A percentile compares a stretch with the other conserved stretches of the same genome.
Evolutionary conservation across 2,329 filamentous ascomycete genomes (phyloP).

Genomic region (Coniosporium tulheliwenetii): DNA sequence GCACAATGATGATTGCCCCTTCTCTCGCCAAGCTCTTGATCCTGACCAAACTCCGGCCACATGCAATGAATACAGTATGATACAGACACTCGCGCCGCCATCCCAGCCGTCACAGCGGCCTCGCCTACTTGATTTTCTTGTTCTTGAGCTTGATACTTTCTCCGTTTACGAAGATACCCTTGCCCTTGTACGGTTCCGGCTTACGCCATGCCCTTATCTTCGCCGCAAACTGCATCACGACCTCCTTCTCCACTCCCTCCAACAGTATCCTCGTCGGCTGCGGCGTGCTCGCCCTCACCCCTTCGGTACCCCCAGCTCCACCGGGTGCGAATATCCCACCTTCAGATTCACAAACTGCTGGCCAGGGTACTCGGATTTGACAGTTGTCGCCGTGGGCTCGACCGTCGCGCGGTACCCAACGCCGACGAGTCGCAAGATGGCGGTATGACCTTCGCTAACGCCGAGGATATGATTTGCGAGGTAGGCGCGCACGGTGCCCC

Average conservation of each 20-base stretch:
- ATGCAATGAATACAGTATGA: too few relatives aligned
- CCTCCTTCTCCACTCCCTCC: constrained; percentile 74
- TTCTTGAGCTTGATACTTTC: constrained; percentile 97
- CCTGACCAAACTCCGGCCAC: too few relatives aligned
- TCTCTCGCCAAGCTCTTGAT: too few relatives aligned
- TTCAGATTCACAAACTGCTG: constrained; percentile 88
- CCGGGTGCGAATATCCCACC: constrained; percentile 90
- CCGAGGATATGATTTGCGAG: constrained; percentile 83
- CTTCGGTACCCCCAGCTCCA: constrained; percentile 70
- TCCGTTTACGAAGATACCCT: constrained; percentile 95
- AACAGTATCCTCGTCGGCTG: constrained; percentile 83
- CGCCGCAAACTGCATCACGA: constrained; percentile 82
- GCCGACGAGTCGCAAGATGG: constrained; percentile 81
- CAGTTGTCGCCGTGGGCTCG: constrained; percentile 58
- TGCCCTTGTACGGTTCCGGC: constrained; percentile 97
- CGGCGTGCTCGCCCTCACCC: constrained; percentile 74
- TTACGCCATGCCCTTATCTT: constrained; percentile 74
- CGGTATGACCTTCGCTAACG: constrained; percentile 91
- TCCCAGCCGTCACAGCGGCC: too few relatives aligned
- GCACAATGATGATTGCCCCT: too few relatives aligned
- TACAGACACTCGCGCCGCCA: too few relatives aligned
- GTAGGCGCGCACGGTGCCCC: constrained; percentile 86
- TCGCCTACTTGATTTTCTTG: constrained; percentile 48
- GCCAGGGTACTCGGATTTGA: constrained; percentile 51
- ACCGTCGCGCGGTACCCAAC: constrained; percentile 89